phyloP scores from a whole-genome alignment of 2,329 filamentous ascomycete species.

The Fusarium sulawesiense region DNA sequence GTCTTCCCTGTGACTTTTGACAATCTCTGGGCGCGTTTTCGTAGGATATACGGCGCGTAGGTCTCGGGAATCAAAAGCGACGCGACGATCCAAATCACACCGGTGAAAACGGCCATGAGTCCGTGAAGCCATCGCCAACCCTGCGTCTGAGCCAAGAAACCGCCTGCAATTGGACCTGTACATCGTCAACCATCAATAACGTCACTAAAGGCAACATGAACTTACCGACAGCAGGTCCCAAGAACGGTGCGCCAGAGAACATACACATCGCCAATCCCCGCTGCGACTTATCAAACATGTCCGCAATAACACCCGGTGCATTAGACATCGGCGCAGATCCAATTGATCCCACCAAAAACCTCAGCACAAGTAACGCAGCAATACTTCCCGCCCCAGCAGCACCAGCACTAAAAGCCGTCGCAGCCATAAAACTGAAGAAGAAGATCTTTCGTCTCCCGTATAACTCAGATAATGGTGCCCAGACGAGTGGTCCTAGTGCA shows the following conservation, averaged over 20 bases:
- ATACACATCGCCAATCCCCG: conserved; percentile 65
- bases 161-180: conserved; percentile 64
- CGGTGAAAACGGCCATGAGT: conserved; percentile 56
- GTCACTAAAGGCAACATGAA: accelerated
- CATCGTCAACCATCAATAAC: not conserved
- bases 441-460: conserved; percentile 70
- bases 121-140: conserved; percentile 66
- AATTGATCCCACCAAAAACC: not conserved
- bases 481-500: conserved; percentile 69
- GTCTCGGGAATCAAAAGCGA: conserved; percentile 58
- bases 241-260: conserved; percentile 62
- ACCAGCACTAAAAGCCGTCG: conserved; percentile 71
- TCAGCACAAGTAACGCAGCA: conserved; percentile 55
- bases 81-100: conserved; percentile 42
- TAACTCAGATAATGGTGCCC: conserved; percentile 73
- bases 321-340: conserved; percentile 14
- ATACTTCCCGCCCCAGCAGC: conserved; percentile 67
- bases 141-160: conserved; percentile 65
- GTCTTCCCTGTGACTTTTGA: conserved; percentile 34
- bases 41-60: conserved; percentile 46
- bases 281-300: conserved; percentile 56
- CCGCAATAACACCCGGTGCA: conserved; percentile 4
- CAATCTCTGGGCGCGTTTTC: conserved; percentile 37
- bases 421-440: conserved; percentile 64
- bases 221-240: conserved; percentile 32